phyloP scores from a whole-genome alignment of 75 land plant genomes.

The Azolla pinnata region DNA sequence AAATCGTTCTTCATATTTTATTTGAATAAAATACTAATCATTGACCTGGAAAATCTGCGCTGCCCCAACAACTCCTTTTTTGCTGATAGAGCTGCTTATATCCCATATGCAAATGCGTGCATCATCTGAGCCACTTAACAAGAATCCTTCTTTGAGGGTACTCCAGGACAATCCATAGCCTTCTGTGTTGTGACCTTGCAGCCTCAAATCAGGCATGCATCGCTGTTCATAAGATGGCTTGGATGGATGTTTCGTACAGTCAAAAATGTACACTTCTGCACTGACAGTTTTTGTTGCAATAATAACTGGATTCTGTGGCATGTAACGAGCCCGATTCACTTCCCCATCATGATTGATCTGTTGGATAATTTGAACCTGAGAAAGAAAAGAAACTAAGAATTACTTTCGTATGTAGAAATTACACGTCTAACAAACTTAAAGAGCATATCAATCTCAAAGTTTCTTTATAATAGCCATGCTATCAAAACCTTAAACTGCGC shows the following conservation, averaged over 20 bases:
- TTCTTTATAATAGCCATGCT: background rate
- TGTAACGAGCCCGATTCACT: conserved; percentile 79
- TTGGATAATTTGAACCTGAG: conserved; percentile 42
- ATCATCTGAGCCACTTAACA: conserved; percentile 87
- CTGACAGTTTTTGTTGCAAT: conserved; percentile 80
- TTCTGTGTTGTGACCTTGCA: conserved; percentile 69
- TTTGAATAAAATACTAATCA: background rate
- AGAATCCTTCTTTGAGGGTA: conserved; percentile 56
- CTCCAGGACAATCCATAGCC: conserved; percentile 96
- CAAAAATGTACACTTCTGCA: conserved; percentile 65
- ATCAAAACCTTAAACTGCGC: background rate
- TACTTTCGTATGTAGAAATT: background rate
- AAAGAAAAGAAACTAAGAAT: background rate
- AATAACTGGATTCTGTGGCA: conserved; percentile 66
- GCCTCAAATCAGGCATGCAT: conserved; percentile 52
- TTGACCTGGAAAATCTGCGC: conserved; percentile 51
- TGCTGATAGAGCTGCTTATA: conserved; percentile 22
- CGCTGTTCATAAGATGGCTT: conserved; percentile 20
- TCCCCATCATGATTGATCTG: conserved; percentile 66
- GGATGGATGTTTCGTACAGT: conserved; percentile 39
- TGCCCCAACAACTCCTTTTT: conserved; percentile 42
- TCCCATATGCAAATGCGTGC: conserved; percentile 84
- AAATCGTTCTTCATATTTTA: too few species aligned
- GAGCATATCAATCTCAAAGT: background rate
- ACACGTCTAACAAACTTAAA: background rate